Conservation (phyloP, 2,329 filamentous ascomycete genomes). For the Acarospora socialis region DNA sequence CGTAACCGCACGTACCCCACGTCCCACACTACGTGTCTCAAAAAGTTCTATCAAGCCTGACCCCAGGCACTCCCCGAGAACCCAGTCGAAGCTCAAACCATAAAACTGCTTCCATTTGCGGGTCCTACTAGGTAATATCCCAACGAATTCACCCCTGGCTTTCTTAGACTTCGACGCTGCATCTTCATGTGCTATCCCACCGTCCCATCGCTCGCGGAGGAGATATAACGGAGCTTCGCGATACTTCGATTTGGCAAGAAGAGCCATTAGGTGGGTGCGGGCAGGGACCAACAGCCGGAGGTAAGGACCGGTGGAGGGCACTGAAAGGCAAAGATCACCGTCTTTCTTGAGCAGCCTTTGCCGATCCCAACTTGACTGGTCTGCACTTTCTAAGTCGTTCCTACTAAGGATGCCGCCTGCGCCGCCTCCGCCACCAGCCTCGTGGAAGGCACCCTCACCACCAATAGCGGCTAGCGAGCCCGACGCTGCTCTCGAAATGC, state of each 20-base stretch:
- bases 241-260: constrained; percentile 38
- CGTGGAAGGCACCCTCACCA: constrained; percentile 49
- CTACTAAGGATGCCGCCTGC: constrained; percentile 6
- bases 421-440: constrained; percentile 44
- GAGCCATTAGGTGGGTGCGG: constrained; percentile 38
- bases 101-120: constrained; percentile 49
- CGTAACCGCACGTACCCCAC: constrained; percentile 32
- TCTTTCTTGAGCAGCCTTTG: constrained; percentile 3
- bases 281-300: constrained; percentile 42
- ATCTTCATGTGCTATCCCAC: constrained; percentile 36
- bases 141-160: constrained; percentile 40
- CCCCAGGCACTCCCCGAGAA: constrained; percentile 46
- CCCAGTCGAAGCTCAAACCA: constrained; percentile 46
- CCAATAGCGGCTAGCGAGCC: constrained; percentile 57
- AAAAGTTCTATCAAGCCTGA: constrained; percentile 48
- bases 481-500: constrained; percentile 50
- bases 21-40: constrained; percentile 47
- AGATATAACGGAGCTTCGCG: constrained; percentile 40
- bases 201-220: constrained; percentile 48
- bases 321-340: constrained; percentile 35
- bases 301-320: constrained; percentile 47
- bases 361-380: constrained; percentile 1
- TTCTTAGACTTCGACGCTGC: constrained; percentile 36
- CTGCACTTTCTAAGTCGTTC: constrained; percentile 5
- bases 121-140: constrained; percentile 43